Evolutionary conservation across 2,329 filamentous ascomycete genomes (phyloP), one percentile per base, ranked within the genome.

Genomic region (Rhytidhysteron rufulum): DNA sequence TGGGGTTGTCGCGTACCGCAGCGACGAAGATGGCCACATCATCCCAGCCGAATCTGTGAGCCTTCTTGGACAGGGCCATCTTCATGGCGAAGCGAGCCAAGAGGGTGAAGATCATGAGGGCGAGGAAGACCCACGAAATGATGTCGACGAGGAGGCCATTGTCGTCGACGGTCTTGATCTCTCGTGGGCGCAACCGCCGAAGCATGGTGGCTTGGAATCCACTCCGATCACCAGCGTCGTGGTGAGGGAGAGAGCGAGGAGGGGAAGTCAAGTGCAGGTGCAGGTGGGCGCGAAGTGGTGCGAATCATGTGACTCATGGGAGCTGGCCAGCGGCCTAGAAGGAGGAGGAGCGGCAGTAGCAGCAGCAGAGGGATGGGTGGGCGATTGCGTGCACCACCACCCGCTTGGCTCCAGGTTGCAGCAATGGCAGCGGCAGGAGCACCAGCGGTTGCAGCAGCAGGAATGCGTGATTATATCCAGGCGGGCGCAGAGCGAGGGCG

Each of bases 111-210:
- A 60, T 38, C 4, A 50, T 51, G 11, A 51, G 31, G 13, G 51
- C 55, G 11, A 57, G 40, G 13, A 58, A 34, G 4, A 54, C 36
- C 58, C 58, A 61, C n/a, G 56, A 58, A 5, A 57, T 48, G 7
- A 55, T 38, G 31, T 47, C 52, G 8, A 57, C 34, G 13, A 55
- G 39, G 4, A 45, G 52, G 5, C 48, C 49, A 5, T 44, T 49
- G 21, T 49, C 43, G 2, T 16, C 44, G 20, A 53, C 41, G 1
- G 44, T 32, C 5, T 36, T 39, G 2, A 36, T 44, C 29, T 42
- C 40, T 37, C 51, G 48, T 7, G 24, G 24, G 7, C 13, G 8
- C 13, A 27, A 13, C 24, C 24, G 7, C 24, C 24, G 8, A 8
- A 27, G 24, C 24, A 27, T 27, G 24, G 7, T 27, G 24, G 13